phyloP scores from a whole-genome alignment of 305 asterid genomes.

The Fraxinus floribunda region DNA sequence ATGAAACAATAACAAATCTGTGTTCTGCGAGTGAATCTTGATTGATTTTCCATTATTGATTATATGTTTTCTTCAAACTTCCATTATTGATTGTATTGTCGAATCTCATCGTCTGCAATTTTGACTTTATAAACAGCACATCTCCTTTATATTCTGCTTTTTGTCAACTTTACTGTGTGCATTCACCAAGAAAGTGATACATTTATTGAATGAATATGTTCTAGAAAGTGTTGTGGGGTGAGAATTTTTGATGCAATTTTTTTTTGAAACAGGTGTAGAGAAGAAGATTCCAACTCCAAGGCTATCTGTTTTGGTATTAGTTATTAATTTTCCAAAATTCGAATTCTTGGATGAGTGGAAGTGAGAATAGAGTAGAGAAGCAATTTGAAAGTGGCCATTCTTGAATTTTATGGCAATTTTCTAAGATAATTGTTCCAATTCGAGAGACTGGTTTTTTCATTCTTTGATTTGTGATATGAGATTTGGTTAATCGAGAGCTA shows the following conservation, averaged over 20 bases:
- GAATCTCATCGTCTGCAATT: neutral
- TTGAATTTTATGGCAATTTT: conserved; percentile 2
- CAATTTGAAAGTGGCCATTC: neutral
- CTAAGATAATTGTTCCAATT: conserved; percentile 1
- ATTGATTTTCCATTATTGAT: conserved; percentile 13
- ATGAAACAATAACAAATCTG: conserved; percentile 23
- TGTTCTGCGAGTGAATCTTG: conserved; percentile 17
- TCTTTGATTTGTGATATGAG: conserved; percentile 1
- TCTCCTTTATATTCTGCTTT: neutral
- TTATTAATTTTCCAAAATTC: neutral
- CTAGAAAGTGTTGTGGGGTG: neutral
- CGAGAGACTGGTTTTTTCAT: conserved; percentile 13
- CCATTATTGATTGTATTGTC: conserved; percentile 24
- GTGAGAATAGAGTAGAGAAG: neutral
- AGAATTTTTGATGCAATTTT: neutral
- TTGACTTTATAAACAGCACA: conserved; percentile 21
- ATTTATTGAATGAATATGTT: neutral
- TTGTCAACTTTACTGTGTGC: neutral
- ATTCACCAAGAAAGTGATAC: neutral
- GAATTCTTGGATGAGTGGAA: neutral
- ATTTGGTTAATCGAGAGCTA: neutral
- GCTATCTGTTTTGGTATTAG: neutral
- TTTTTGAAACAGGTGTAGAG: conserved; percentile 22
- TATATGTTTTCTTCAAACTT: neutral
- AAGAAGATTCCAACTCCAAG: conserved; percentile 18